phyloP scores from a whole-genome alignment of 306 rosid species.

The Inga leiocalycina region DNA sequence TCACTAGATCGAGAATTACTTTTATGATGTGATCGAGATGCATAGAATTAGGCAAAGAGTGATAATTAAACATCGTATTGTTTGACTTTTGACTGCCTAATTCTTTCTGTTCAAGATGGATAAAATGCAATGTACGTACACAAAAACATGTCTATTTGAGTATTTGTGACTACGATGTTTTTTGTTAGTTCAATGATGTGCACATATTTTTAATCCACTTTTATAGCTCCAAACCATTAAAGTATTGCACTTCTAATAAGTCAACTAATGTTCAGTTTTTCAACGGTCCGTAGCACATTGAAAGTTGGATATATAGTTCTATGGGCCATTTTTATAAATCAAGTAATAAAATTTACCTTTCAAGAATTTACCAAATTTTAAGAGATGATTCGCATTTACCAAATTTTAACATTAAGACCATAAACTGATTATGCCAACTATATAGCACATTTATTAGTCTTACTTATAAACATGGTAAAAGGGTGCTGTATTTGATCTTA shows the following conservation, averaged over 20 bases:
- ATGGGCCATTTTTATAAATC: background rate
- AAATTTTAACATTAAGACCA: too few species aligned
- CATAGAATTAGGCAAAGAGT: background rate
- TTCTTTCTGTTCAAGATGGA: background rate
- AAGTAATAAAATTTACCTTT: background rate
- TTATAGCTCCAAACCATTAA: background rate
- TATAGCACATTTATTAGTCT: background rate
- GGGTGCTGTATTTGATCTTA: too few species aligned
- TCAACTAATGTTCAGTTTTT: background rate
- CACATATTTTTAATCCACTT: background rate
- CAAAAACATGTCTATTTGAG: background rate
- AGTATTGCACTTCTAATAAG: background rate
- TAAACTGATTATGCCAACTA: background rate
- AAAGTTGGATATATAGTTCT: background rate
- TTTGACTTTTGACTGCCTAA: constrained; percentile 14
- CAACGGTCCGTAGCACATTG: background rate
- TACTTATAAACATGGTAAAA: too few species aligned
- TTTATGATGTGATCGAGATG: background rate
- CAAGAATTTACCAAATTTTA: background rate
- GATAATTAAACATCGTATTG: background rate
- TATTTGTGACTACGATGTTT: background rate
- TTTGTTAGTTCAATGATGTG: background rate
- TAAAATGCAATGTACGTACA: background rate
- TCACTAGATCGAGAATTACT: background rate
- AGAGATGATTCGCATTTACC: background rate